phyloP scores from a whole-genome alignment of 768 basidiomycete genomes.

The Sporobolomyces roseus region DNA sequence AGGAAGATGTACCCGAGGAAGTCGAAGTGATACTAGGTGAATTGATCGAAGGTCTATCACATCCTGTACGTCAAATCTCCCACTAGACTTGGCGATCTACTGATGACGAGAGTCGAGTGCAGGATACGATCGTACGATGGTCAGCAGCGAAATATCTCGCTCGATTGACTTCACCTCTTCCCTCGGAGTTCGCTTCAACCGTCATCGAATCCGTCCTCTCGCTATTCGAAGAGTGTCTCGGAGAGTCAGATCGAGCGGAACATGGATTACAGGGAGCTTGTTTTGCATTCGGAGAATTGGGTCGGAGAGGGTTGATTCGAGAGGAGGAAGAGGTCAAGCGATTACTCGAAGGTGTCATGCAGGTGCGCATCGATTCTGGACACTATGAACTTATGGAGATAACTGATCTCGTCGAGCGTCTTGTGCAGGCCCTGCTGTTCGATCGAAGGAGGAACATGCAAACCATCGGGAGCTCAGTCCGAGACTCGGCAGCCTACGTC shows the following conservation, averaged over 20 bases:
- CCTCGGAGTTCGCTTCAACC: slow-evolving; percentile 68
- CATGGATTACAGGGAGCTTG: slow-evolving; percentile 88
- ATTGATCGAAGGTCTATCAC: slow-evolving; percentile 68
- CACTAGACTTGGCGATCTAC: too few species aligned
- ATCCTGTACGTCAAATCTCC: slow-evolving; percentile 59
- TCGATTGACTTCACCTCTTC: slow-evolving; percentile 74
- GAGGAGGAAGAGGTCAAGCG: slow-evolving; percentile 53
- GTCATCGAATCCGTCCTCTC: slow-evolving; percentile 73
- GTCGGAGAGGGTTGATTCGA: slow-evolving; percentile 66
- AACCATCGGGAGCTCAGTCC: slow-evolving; percentile 87
- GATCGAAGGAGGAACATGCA: slow-evolving; percentile 88
- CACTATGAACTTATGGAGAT: background rate
- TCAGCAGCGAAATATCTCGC: slow-evolving; percentile 89
- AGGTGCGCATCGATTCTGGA: slow-evolving; percentile 54
- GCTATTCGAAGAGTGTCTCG: slow-evolving; percentile 68
- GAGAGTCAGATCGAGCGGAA: slow-evolving; percentile 59
- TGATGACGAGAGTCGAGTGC: background rate
- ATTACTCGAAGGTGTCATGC: slow-evolving; percentile 72
- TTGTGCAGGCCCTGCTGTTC: slow-evolving; percentile 73
- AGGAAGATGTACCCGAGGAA: slow-evolving; percentile 64
- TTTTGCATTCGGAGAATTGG: slow-evolving; percentile 86
- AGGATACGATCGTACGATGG: slow-evolving; percentile 95
- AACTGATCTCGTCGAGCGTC: background rate
- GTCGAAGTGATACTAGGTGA: slow-evolving; percentile 70
- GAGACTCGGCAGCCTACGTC: slow-evolving; percentile 90